A percentile compares a stretch with the other conserved stretches of the same genome.
Conservation (phyloP, 2,329 filamentous ascomycete genomes). For the Aquanectria penicillioides region DNA sequence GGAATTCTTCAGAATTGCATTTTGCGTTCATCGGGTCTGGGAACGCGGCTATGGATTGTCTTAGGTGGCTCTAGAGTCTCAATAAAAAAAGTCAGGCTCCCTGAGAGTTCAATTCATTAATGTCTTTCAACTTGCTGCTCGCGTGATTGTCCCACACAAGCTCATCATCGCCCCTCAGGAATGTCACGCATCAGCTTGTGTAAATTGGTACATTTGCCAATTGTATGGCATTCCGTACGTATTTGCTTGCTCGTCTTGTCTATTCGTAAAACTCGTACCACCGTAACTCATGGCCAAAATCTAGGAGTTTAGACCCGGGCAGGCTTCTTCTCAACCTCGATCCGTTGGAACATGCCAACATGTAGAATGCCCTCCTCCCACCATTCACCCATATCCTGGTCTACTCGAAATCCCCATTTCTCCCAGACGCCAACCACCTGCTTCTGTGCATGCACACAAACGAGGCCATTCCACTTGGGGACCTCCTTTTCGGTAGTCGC, state of each 20-base stretch:
- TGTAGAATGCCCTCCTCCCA: conserved; percentile 86
- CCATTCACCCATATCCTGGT: conserved; percentile 81
- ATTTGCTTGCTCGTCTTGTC: too few relatives aligned
- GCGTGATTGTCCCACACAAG: conserved; percentile 1
- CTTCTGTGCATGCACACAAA: conserved; percentile 83
- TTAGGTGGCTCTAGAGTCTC: conserved; percentile 55
- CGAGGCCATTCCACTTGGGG: conserved; percentile 77
- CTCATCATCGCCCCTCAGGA: not conserved
- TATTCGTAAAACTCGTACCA: conserved; percentile 3
- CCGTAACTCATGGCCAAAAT: not conserved
- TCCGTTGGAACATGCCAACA: conserved; percentile 79
- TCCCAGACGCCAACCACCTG: conserved; percentile 72
- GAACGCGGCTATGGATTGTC: conserved; percentile 57
- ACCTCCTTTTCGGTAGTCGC: conserved; percentile 52
- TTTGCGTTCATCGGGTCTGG: conserved; percentile 57
- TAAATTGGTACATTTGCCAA: too few relatives aligned
- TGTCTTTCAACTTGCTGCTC: conserved; percentile 21
- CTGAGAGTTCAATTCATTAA: conserved; percentile 50
- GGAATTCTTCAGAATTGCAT: conserved; percentile 59
- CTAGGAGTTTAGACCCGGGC: conserved; percentile 36
- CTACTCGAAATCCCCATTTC: conserved; percentile 77
- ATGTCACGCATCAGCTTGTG: too few relatives aligned
- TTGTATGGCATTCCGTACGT: too few relatives aligned
- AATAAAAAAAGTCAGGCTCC: conserved; percentile 55
- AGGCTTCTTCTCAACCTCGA: conserved; percentile 48